Conservation (phyloP, 192 early-diverging fungal genomes). For the Coemansia sp. region DNA sequence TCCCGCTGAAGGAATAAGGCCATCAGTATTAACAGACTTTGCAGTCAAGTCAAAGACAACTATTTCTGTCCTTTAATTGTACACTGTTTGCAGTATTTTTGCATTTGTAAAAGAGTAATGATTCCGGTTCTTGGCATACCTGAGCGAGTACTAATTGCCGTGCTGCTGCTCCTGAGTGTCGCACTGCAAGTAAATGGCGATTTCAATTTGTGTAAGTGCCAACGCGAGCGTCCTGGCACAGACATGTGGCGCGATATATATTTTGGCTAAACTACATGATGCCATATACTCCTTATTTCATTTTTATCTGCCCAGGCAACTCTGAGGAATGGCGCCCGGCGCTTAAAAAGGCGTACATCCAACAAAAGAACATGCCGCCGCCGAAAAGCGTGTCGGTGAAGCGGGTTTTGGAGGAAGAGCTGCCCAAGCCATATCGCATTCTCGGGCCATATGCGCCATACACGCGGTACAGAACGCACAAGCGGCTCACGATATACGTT, state of each 20-base stretch:
- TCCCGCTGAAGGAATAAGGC: background rate
- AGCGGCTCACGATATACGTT: constrained; percentile 30
- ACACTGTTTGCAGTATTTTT: too few relatives aligned
- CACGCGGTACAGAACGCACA: constrained; percentile 24
- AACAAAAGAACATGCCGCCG: constrained; percentile 31
- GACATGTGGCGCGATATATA: background rate
- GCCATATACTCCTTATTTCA: background rate
- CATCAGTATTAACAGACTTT: too few relatives aligned
- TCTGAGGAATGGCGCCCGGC: constrained; percentile 39
- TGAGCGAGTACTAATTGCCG: background rate
- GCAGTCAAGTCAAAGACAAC: too few relatives aligned
- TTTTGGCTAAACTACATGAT: background rate
- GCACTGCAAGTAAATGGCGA: constrained; percentile 4
- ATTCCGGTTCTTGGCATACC: background rate
- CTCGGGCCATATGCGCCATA: constrained; percentile 36
- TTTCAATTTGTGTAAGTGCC: constrained; percentile 28
- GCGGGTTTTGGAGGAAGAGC: constrained; percentile 36
- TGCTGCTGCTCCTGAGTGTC: constrained; percentile 1
- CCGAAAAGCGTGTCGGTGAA: constrained; percentile 35
- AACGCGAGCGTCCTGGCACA: background rate
- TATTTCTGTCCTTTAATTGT: too few relatives aligned
- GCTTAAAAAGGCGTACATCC: constrained; percentile 46
- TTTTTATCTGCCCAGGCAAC: constrained; percentile 16
- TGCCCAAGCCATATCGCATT: constrained; percentile 43
- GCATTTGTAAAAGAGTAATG: too few relatives aligned